phyloP scores from a whole-genome alignment of 164 flowering plant genomes.

The Aristolochia contorta region DNA sequence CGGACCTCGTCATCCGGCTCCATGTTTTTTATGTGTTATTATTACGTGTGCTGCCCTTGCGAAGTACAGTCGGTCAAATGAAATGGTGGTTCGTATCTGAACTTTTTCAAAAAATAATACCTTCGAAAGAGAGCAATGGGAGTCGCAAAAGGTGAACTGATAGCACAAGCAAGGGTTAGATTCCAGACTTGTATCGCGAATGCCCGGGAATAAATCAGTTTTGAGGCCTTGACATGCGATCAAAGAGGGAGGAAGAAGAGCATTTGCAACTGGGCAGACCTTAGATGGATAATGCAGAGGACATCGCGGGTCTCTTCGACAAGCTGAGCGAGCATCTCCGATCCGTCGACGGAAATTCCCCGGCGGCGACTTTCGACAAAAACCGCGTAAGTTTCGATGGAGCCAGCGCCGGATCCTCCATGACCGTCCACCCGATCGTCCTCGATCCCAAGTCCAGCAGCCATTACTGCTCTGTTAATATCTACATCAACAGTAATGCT shows the following conservation, averaged over 20 bases:
- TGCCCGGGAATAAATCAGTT: too few relatives aligned
- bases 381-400: conserved; percentile 31
- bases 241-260: not conserved
- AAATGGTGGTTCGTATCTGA: too few relatives aligned
- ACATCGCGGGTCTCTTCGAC: conserved; percentile 8
- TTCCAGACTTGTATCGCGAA: too few relatives aligned
- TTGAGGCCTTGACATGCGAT: too few relatives aligned
- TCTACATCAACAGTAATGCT: conserved; percentile 61
- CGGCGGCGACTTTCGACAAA: conserved; percentile 1
- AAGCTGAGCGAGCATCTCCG: conserved; percentile 1
- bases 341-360: not conserved
- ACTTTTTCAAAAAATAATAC: too few relatives aligned
- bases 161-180: too few relatives aligned
- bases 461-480: conserved; percentile 44
- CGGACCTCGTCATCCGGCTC: too few relatives aligned
- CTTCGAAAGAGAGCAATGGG: too few relatives aligned
- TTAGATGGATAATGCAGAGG: conserved; percentile 1
- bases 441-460: not conserved
- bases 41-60: too few relatives aligned
- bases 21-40: too few relatives aligned
- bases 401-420: conserved; percentile 47
- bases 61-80: too few relatives aligned
- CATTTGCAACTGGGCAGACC: not conserved
- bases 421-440: conserved; percentile 14
- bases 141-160: too few relatives aligned